phyloP scores from a whole-genome alignment of 2,329 filamentous ascomycete species.

The Drechslerella coelobrocha region DNA sequence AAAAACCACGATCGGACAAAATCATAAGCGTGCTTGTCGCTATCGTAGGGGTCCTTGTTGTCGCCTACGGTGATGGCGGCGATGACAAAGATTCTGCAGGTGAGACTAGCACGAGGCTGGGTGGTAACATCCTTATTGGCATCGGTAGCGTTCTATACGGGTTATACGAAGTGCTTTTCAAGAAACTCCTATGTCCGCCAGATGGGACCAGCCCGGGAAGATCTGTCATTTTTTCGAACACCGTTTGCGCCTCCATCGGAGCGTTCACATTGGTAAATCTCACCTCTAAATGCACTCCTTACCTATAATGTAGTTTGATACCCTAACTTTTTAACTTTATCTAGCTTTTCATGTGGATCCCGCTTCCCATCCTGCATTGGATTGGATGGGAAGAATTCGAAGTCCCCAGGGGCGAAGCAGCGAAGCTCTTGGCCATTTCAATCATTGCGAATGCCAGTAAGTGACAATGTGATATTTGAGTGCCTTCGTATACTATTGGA shows the following conservation, averaged over 20 bases:
- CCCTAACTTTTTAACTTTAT: background rate
- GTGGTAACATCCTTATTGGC: slow-evolving; percentile 92
- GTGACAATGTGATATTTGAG: no score
- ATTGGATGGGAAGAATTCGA: slow-evolving; percentile 82
- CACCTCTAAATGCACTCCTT: no score
- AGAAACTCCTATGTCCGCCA: slow-evolving; percentile 88
- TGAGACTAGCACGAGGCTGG: slow-evolving; percentile 70
- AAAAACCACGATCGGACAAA: slow-evolving; percentile 84
- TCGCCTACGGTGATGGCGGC: slow-evolving; percentile 84
- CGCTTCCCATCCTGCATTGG: slow-evolving; percentile 81
- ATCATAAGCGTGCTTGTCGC: slow-evolving; percentile 84
- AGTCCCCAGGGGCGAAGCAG: slow-evolving; percentile 77
- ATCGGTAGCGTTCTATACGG: slow-evolving; percentile 90
- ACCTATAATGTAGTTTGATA: background rate
- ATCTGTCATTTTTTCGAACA: slow-evolving; percentile 95
- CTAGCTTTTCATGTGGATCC: slow-evolving; percentile 81
- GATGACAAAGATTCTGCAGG: slow-evolving; percentile 55
- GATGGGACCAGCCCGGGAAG: slow-evolving; percentile 82
- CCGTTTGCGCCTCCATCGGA: slow-evolving; percentile 86
- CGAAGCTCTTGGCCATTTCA: slow-evolving; percentile 78
- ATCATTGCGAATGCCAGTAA: slow-evolving; percentile 82
- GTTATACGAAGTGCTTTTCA: slow-evolving; percentile 96
- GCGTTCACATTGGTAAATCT: slow-evolving; percentile 72
- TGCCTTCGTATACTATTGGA: background rate
- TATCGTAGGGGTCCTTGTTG: slow-evolving; percentile 87